A percentile compares a stretch with the other conserved stretches of the same genome.
phyloP scores from a whole-genome alignment of 805 yeast genomes.

The Candida palmyrensis region DNA sequence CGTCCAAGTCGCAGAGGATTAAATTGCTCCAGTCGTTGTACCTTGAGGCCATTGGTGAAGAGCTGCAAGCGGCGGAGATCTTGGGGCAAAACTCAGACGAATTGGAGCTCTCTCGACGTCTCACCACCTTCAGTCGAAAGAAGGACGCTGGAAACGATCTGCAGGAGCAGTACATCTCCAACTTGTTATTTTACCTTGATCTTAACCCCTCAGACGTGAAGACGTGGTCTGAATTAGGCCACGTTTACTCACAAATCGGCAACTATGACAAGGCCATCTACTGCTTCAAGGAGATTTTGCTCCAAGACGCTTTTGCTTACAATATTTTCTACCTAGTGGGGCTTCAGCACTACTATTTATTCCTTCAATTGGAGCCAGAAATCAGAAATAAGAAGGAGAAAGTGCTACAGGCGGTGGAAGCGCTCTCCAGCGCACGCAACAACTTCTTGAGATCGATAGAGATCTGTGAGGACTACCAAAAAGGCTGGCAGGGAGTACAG shows the following conservation, averaged over 20 bases:
- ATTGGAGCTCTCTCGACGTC: conserved; percentile 30
- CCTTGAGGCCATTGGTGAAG: conserved; percentile 47
- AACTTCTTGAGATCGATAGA: conserved; percentile 71
- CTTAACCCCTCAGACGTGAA: conserved; percentile 70
- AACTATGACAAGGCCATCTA: conserved; percentile 63
- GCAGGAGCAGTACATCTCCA: conserved; percentile 45
- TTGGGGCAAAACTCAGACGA: conserved; percentile 30
- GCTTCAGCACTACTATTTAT: conserved; percentile 24
- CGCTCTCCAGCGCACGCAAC: conserved; percentile 30
- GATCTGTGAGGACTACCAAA: conserved; percentile 58
- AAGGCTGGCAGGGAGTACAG: conserved; percentile 72
- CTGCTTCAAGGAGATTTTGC: conserved; percentile 64
- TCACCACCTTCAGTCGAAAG: conserved; percentile 28
- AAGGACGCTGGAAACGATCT: conserved; percentile 9
- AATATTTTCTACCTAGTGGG: conserved; percentile 63
- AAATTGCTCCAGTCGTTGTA: conserved; percentile 50
- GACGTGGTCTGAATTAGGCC: conserved; percentile 74
- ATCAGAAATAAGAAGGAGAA: conserved; percentile 24
- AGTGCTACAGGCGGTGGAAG: conserved; percentile 17
- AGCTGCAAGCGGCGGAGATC: conserved; percentile 21
- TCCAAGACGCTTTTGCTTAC: conserved; percentile 66
- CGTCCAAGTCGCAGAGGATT: conserved; percentile 48
- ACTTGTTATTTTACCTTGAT: conserved; percentile 51
- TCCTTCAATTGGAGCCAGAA: conserved; percentile 14
- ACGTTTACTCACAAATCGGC: conserved; percentile 55